Conservation (phyloP, 139 green algal species). For the Choricystis sp. region DNA sequence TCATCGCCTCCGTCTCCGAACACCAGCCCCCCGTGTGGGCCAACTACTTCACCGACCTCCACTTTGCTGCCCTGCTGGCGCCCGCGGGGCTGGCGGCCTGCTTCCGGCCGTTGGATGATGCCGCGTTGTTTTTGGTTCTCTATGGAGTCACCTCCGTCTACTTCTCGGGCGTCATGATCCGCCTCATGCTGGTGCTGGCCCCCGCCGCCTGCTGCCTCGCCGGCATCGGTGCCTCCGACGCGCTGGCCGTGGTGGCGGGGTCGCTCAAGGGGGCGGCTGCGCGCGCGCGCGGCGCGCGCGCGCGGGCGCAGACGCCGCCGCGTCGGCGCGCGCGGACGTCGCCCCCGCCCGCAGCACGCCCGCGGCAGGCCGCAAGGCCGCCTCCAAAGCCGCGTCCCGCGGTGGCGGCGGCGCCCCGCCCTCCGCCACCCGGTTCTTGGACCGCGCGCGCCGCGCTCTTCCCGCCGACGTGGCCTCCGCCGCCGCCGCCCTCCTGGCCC, state of each 20-base stretch:
- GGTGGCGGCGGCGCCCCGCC: not conserved
- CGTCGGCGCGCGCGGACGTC: not conserved
- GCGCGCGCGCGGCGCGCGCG: not conserved
- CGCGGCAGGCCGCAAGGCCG: not conserved
- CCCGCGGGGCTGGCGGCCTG: slow-evolving; percentile 58
- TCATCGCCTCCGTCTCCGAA: slow-evolving; percentile 87
- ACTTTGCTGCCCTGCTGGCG: slow-evolving; percentile 33
- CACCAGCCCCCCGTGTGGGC: slow-evolving; percentile 81
- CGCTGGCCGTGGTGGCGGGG: slow-evolving; percentile 16
- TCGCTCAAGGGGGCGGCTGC: slow-evolving; percentile 3
- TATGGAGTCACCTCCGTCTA: slow-evolving; percentile 86
- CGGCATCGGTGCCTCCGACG: slow-evolving; percentile 56
- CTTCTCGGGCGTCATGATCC: slow-evolving; percentile 86
- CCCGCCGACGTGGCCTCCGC: not conserved
- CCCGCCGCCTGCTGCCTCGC: slow-evolving; percentile 83
- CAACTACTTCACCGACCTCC: slow-evolving; percentile 74
- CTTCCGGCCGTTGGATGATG: slow-evolving; percentile 65
- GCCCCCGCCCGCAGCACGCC: not conserved
- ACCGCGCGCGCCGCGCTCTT: not conserved
- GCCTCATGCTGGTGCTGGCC: slow-evolving; percentile 92
- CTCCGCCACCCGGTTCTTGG: not conserved
- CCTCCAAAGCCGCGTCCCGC: not conserved
- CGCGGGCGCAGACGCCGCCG: not conserved
- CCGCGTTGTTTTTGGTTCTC: slow-evolving; percentile 81
- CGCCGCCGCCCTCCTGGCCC: not conserved